Evolutionary conservation across 1,139 yeast species (phyloP).

Genomic region (Kluyveromyces marxianus): DNA sequence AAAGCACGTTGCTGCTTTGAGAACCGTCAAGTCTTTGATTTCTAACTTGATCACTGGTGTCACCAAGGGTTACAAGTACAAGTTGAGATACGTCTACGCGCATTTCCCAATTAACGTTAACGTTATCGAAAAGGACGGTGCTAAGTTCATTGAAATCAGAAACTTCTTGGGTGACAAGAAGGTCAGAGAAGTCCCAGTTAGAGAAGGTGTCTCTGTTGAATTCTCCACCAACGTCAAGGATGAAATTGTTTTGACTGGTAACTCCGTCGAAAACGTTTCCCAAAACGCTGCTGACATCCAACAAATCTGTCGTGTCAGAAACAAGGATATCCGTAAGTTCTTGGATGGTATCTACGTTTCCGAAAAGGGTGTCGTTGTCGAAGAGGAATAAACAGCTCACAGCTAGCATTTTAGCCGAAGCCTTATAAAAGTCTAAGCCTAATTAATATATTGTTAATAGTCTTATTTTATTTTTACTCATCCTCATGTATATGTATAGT

Average conservation of each 20-base stretch:
- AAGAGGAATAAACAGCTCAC: conserved; percentile 28
- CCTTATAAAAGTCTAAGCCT: no score
- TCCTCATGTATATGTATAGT: conserved; percentile 1
- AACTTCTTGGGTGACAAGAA: conserved; percentile 98
- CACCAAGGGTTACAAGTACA: conserved; percentile 98
- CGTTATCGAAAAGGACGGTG: conserved; percentile 68
- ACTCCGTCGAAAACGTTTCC: conserved; percentile 96
- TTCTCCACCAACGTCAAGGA: conserved; percentile 84
- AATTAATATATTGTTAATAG: not conserved
- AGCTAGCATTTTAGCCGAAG: no score
- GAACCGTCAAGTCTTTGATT: conserved; percentile 95
- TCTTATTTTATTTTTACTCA: not conserved
- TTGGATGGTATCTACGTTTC: conserved; percentile 99
- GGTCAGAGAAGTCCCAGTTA: conserved; percentile 77
- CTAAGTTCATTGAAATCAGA: conserved; percentile 86
- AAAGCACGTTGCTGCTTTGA: conserved; percentile 99
- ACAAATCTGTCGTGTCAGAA: conserved; percentile 98
- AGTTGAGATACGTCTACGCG: conserved; percentile 99
- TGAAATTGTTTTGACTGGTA: conserved; percentile 87
- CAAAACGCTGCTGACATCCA: conserved; percentile 98
- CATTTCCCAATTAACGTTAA: conserved; percentile 99
- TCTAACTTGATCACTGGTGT: conserved; percentile 97
- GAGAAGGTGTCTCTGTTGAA: conserved; percentile 84
- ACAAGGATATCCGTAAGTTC: conserved; percentile 99
- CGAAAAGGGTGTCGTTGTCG: conserved; percentile 79